Evolutionary conservation across 306 rosid species (phyloP), one percentile per base, ranked within the genome.

Genomic region (Gastrolobium bilobum): DNA sequence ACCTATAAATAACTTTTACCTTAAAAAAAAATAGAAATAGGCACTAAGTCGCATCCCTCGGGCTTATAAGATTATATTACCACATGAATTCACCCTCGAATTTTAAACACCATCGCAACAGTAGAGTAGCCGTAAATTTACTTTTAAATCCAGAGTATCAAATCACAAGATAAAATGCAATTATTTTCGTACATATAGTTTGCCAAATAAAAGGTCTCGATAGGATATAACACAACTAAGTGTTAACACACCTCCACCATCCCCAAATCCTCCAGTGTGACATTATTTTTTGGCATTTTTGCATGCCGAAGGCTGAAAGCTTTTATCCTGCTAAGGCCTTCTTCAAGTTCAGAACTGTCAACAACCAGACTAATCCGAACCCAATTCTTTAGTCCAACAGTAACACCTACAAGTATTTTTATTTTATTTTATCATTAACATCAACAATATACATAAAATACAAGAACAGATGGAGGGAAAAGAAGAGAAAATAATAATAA

Each of bases 331-430:
- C 66, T 74, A 54, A 89, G 82, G 26, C 82, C 92, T 2, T 89
- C 88, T 73, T 84, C 81, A 77, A 91, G 83, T 26, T 67, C 68
- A 13, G 84, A 61, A 79, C 37, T 78, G 8, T 86, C 87, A 10
- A 76, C 81, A 11, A 84, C 90, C 70, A 70, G 73, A 64, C 86
- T 82, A 76, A 91, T 54, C 63, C 92, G 86, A 65, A 91, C 60
- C 89, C 92, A 89, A 72, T 88, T 87, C 81, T 86, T 84, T 46
- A 87, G 68, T 75, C 93, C 93, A 61, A 89, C 92, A 7, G 86
- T 60, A 39, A 86, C 86, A 7, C 97, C 93, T 89, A 79, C 76
- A 79, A 71, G 77, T 34, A 53, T 37, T 0, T 20, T 20, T 20
- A 20, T 20, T 20, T 20, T 20, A 20, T 20, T 20, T 20, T 20